Percentiles rank a stretch among this genome's conserved stretches.
Conservation (phyloP, 805 yeast species). For the Huiozyma sinensis region DNA sequence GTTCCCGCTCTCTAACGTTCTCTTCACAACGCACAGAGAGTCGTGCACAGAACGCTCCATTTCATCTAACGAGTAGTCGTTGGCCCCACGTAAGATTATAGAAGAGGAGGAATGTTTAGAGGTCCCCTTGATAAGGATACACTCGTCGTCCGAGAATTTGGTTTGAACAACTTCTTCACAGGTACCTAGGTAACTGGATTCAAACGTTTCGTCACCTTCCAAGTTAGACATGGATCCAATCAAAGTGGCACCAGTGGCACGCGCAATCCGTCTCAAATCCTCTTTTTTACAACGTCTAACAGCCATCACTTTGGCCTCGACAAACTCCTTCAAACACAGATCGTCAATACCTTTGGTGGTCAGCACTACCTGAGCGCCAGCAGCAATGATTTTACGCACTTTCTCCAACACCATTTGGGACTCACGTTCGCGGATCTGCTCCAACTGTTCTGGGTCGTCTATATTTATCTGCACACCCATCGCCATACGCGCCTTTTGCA, state of each 20-base stretch:
- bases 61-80: conserved; percentile 91
- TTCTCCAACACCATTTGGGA: conserved; percentile 77
- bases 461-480: conserved; percentile 96
- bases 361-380: conserved; percentile 88
- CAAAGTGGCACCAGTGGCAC: conserved; percentile 95
- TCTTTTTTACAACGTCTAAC: conserved; percentile 96
- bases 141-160: conserved; percentile 90
- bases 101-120: conserved; percentile 86
- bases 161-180: conserved; percentile 90
- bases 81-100: conserved; percentile 88
- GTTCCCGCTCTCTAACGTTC: conserved; percentile 86
- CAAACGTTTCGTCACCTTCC: conserved; percentile 93
- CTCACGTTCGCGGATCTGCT: conserved; percentile 82
- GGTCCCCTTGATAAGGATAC: conserved; percentile 84
- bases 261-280: conserved; percentile 90
- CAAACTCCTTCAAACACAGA: conserved; percentile 80
- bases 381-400: conserved; percentile 63
- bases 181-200: conserved; percentile 68
- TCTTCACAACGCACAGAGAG: conserved; percentile 85
- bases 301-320: conserved; percentile 86
- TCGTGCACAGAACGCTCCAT: conserved; percentile 97
- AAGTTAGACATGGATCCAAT: conserved; percentile 79
- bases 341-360: conserved; percentile 95
- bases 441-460: conserved; percentile 95
- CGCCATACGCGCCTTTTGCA: conserved; percentile 95